Evolutionary conservation across 2,329 filamentous ascomycete genomes (phyloP).

Genomic region (Alternaria infectoria): DNA sequence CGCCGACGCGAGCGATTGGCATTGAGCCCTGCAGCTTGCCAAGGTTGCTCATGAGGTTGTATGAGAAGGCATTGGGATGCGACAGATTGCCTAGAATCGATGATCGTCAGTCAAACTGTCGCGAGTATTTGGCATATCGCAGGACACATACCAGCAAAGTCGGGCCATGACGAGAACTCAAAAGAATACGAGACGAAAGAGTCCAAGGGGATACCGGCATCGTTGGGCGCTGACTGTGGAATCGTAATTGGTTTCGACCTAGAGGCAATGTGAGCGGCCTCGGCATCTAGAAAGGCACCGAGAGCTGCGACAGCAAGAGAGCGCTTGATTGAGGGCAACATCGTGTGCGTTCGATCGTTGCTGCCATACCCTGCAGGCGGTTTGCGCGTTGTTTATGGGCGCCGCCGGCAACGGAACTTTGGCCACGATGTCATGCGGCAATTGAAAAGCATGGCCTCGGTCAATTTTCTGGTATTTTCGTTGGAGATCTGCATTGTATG

Average conservation of each 20-base stretch:
- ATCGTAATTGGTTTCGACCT: neutral
- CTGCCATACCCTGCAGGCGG: neutral
- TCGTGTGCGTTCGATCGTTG: neutral
- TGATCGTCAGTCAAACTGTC: neutral
- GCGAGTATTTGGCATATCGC: no score
- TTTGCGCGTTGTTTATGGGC: neutral
- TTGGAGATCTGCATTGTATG: neutral
- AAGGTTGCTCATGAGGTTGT: slow-evolving; percentile 65
- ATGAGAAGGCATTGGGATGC: slow-evolving; percentile 64
- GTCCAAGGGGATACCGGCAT: slow-evolving; percentile 6
- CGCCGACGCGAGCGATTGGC: slow-evolving; percentile 67
- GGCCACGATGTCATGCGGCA: no score
- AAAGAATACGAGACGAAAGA: slow-evolving; percentile 7
- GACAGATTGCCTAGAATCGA: slow-evolving; percentile 55
- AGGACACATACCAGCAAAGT: neutral
- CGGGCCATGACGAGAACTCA: slow-evolving; percentile 9
- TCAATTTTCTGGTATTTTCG: neutral
- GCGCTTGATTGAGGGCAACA: neutral
- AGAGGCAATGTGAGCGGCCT: neutral
- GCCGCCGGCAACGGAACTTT: slow-evolving; percentile 2
- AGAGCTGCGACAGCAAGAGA: neutral
- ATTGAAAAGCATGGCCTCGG: neutral
- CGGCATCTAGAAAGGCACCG: neutral
- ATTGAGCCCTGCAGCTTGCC: slow-evolving; percentile 61
- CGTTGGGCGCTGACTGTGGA: neutral